phyloP scores from a whole-genome alignment of 306 rosid genomes.

The Trifolium repens region DNA sequence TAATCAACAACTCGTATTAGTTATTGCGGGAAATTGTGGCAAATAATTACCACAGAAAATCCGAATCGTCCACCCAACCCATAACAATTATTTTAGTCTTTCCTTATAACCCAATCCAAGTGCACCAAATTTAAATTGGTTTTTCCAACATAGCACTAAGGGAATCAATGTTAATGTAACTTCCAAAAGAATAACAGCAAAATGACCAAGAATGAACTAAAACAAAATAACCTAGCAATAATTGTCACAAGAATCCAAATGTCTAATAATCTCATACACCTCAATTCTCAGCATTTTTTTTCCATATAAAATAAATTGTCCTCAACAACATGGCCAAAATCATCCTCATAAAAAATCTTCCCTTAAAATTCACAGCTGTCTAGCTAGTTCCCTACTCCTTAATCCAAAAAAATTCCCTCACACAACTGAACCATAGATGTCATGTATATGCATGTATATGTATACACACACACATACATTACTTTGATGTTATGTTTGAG shows the following conservation, averaged over 20 bases:
- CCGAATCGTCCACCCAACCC: no score
- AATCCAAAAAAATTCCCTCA: no score
- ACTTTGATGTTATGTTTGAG: constrained; percentile 9
- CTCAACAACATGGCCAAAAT: constrained; percentile 33
- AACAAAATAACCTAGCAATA: constrained; percentile 19
- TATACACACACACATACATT: no score
- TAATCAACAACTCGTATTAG: no score
- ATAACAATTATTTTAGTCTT: no score
- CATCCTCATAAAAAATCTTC: constrained; percentile 27
- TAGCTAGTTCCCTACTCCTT: background rate
- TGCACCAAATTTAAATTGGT: background rate
- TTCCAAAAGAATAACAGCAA: constrained; percentile 12
- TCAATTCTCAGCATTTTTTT: background rate
- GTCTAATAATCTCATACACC: background rate
- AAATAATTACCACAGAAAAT: no score
- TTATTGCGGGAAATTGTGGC: no score
- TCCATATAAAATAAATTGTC: constrained; percentile 21
- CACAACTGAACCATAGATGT: no score
- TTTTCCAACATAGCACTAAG: background rate
- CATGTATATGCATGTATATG: no score
- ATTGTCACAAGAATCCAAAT: constrained; percentile 22
- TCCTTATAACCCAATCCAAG: no score
- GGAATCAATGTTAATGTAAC: background rate
- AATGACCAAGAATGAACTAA: background rate
- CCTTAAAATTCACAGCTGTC: constrained; percentile 9